A percentile compares a stretch with the other conserved stretches of the same genome.
Evolutionary conservation across 768 basidiomycete species (phyloP).

Genomic region (Mycena pura): DNA sequence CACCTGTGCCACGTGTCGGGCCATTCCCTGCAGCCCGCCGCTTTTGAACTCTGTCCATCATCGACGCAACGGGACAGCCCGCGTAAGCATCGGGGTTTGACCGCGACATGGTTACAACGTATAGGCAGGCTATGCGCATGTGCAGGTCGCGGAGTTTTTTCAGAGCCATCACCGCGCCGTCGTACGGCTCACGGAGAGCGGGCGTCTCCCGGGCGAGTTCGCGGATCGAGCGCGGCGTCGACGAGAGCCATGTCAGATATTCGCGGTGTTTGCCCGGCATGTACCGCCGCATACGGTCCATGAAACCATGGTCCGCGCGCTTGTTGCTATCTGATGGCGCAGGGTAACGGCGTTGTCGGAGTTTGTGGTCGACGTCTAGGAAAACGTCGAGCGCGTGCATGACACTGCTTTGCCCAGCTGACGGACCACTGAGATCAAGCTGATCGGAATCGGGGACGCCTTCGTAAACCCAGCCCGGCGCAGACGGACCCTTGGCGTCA

Average conservation of each 20-base stretch:
- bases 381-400: constrained; percentile 89
- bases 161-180: constrained; percentile 76
- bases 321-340: constrained; percentile 70
- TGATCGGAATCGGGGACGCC: constrained; percentile 65
- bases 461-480: constrained; percentile 77
- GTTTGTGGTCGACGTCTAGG: constrained; percentile 88
- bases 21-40: constrained; percentile 49
- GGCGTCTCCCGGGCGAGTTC: constrained; percentile 64
- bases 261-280: constrained; percentile 94
- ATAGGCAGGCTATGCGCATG: constrained; percentile 87
- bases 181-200: constrained; percentile 75
- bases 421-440: constrained; percentile 84
- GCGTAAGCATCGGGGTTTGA: constrained; percentile 52
- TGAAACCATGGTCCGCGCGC: constrained; percentile 77
- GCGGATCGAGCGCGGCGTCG: constrained; percentile 66
- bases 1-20: constrained; percentile 85
- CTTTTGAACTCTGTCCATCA: constrained; percentile 55
- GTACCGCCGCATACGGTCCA: constrained; percentile 92
- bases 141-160: constrained; percentile 87
- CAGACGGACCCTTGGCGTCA: constrained; percentile 58
- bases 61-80: constrained; percentile 61
- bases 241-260: constrained; percentile 75
- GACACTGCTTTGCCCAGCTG: constrained; percentile 92
- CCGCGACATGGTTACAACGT: constrained; percentile 86
- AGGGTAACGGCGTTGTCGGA: constrained; percentile 72